Evolutionary conservation across 116 monocot species (phyloP), one percentile per base, ranked within the genome.

Genomic region (Trichopus zeylanicus): DNA sequence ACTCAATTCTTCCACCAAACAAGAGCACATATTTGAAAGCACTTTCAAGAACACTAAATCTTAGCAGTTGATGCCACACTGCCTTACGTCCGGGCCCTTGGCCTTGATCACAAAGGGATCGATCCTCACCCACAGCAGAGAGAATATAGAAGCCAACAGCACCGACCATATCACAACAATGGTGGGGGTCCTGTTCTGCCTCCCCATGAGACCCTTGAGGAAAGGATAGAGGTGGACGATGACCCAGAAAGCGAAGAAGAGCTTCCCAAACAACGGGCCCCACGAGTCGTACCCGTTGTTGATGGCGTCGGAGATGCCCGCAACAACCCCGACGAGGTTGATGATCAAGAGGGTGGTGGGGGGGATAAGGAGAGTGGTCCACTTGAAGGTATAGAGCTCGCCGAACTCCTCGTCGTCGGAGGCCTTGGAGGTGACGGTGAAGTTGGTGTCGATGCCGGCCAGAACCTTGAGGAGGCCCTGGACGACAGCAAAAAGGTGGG

Each of bases 161-260:
- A 93, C 77, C 0, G 93, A 88, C 93, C 93, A 93, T 29, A 93
- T 93, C 51, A 93, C 73, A 2, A 93, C 93, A 54, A 93, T 82
- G 27, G 93, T 93, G 1, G 93, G 93, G 7, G 93, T 93, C 69
- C 93, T 70, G 55, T 88, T 93, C 70, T 93, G 93, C 65, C 82
- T 65, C 19, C 93, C 93, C 93, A 93, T 93, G 27, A 93, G 78
- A 38, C 93, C 93, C 73, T 93, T 93, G 39, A 93, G 85, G 80
- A 93, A 93, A 0, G 93, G 93, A 59, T 93, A 93, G 10, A 93
- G 82, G 60, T 93, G 93, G 30, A 93, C 82, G 32, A 93, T 89
- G 51, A 93, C 94, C 94, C 89, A 95, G 69, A 89, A 89, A 23
- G 90, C 70, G 63, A 95, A 89, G 74, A 95, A 95, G n/a, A 95